These are phyloP conservation scores for Saksenaea vasiformis DNA, from an alignment of 371 early-diverging fungal genomes.

Conservation along the genomic window DNA sequence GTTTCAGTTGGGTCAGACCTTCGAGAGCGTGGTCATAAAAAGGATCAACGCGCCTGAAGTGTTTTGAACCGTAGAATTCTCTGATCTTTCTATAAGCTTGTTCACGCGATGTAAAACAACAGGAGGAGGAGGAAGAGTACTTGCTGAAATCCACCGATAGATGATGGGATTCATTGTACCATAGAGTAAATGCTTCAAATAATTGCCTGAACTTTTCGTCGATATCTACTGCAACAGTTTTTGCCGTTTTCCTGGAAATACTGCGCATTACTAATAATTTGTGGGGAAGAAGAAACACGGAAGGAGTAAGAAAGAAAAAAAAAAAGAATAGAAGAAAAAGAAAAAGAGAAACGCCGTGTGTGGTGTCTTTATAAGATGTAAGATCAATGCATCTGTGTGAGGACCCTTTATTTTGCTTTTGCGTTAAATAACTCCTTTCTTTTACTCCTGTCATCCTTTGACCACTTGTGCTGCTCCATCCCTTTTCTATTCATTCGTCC, in stretches of 20 bases:
- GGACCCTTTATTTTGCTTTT: not conserved
- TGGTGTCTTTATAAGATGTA: not conserved
- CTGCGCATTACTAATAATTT: not conserved
- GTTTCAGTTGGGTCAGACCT: conserved; percentile 52
- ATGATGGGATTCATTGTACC: conserved; percentile 49
- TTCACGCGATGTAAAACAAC: conserved; percentile 52
- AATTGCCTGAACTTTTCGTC: conserved; percentile 56
- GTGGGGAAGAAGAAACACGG: not conserved
- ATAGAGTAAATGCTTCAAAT: conserved; percentile 39
- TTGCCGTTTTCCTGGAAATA: conserved; percentile 26
- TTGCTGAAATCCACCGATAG: conserved; percentile 22
- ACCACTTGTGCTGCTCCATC: not conserved
- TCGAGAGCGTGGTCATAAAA: conserved; percentile 54
- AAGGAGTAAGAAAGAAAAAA: not conserved
- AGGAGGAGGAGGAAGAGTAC: conserved; percentile 37
- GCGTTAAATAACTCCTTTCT: not conserved
- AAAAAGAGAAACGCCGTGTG: too few species aligned
- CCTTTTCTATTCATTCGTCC: not conserved
- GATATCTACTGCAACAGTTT: conserved; percentile 54
- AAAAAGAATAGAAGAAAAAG: too few species aligned
- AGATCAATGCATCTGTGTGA: not conserved
- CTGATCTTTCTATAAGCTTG: conserved; percentile 48
- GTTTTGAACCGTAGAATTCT: conserved; percentile 48
- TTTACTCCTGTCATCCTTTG: not conserved
- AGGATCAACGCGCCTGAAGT: conserved; percentile 51